Evolutionary conservation across 176 grass and related monocot species (phyloP).

Genomic region (Cenchrus purpureus): DNA sequence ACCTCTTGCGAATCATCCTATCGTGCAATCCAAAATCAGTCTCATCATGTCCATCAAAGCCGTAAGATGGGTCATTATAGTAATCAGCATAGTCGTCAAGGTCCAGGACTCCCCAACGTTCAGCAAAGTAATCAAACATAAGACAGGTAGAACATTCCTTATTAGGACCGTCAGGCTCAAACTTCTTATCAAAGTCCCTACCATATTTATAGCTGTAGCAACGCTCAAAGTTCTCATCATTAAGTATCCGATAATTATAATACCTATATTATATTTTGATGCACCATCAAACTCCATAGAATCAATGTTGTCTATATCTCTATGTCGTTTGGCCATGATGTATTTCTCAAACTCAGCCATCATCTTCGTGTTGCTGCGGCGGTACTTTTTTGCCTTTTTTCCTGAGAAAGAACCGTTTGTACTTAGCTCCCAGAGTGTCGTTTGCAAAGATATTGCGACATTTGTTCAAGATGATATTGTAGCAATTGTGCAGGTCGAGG

Average conservation of each 20-base stretch:
- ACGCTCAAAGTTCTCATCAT: no score
- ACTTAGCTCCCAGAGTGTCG: background rate
- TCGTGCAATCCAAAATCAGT: background rate
- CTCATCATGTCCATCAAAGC: background rate
- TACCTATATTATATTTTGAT: no score
- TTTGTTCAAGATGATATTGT: background rate
- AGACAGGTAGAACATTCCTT: background rate
- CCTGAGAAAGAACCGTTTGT: background rate
- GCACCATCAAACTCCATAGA: background rate
- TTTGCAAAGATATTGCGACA: background rate
- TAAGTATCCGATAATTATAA: no score
- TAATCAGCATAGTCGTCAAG: background rate
- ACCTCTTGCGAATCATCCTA: background rate
- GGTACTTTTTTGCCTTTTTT: background rate
- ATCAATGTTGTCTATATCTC: no score
- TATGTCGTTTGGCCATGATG: background rate
- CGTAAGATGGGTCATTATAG: background rate
- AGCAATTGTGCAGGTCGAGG: no score
- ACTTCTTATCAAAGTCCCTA: background rate
- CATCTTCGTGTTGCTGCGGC: background rate
- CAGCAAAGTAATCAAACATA: background rate
- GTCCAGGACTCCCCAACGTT: background rate
- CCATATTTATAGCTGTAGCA: no score
- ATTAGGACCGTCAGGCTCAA: background rate
- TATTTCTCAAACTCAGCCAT: background rate